phyloP scores from a whole-genome alignment of 2,329 filamentous ascomycete genomes.

The Xylariales sp. region DNA sequence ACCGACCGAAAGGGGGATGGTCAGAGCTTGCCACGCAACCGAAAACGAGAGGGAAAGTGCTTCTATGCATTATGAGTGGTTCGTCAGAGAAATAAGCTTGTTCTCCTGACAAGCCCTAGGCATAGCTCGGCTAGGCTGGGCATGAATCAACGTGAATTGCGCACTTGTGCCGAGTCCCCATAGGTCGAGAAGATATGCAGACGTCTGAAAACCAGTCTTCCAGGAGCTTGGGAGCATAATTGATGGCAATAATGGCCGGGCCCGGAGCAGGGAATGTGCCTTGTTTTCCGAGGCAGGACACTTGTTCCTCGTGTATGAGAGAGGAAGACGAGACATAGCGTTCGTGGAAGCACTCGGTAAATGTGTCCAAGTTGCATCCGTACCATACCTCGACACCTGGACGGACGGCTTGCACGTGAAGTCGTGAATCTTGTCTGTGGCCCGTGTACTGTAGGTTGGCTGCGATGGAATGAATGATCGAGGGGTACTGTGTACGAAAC shows the following conservation, averaged over 20 bases:
- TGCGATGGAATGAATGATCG: not conserved
- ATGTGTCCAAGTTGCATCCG: no score
- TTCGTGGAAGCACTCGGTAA: no score
- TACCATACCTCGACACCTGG: no score
- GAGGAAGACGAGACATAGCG: no score
- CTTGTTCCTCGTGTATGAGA: no score
- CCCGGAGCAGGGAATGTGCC: no score
- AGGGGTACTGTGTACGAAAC: no score
- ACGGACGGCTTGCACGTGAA: no score
- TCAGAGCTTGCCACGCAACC: not conserved
- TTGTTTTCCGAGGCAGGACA: no score
- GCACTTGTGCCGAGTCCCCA: not conserved
- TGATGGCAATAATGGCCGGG: no score
- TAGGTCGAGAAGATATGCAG: not conserved
- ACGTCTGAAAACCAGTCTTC: not conserved
- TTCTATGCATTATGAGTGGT: slow-evolving; percentile 3
- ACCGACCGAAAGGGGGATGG: no score
- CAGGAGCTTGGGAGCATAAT: not conserved
- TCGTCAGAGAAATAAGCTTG: slow-evolving; percentile 5
- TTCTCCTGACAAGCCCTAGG: slow-evolving; percentile 2
- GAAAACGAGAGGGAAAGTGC: not conserved
- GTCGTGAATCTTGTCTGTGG: no score
- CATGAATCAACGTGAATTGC: not conserved
- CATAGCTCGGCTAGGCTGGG: not conserved
- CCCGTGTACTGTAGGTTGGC: not conserved